A percentile compares a stretch with the other conserved stretches of the same genome.
phyloP scores from a whole-genome alignment of 768 basidiomycete species.

The Exsudoporus frostii region DNA sequence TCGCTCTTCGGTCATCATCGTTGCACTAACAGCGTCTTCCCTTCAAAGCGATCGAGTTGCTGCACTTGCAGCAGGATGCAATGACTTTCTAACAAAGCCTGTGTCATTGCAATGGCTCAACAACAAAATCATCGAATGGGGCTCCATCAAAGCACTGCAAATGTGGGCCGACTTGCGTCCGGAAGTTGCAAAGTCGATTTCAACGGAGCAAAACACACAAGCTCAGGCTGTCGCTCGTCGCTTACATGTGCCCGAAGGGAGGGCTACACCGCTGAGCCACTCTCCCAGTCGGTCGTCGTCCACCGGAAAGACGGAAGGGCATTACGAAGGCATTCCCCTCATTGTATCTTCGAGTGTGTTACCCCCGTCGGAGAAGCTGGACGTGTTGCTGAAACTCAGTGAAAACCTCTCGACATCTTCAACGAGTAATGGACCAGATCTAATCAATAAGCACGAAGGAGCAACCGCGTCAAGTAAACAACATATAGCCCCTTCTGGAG shows the following conservation, averaged over 20 bases:
- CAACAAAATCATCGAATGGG: slow-evolving; percentile 99
- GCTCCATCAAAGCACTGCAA: slow-evolving; percentile 90
- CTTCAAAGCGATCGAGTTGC: slow-evolving; percentile 93
- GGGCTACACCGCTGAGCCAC: slow-evolving; percentile 34
- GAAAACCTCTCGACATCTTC: slow-evolving; percentile 19
- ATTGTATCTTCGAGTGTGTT: slow-evolving; percentile 14
- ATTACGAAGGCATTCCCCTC: slow-evolving; percentile 17
- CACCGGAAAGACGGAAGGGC: slow-evolving; percentile 22
- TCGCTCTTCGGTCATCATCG: slow-evolving; percentile 94
- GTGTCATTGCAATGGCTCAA: slow-evolving; percentile 94
- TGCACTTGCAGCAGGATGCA: slow-evolving; percentile 97
- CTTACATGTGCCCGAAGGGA: slow-evolving; percentile 48
- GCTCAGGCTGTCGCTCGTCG: slow-evolving; percentile 46
- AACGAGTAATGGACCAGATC: neutral
- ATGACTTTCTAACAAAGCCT: slow-evolving; percentile 97
- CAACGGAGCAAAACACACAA: slow-evolving; percentile 44
- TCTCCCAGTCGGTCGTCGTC: slow-evolving; percentile 41
- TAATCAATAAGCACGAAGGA: slow-evolving; percentile 18
- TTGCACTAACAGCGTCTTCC: slow-evolving; percentile 96
- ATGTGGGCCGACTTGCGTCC: slow-evolving; percentile 87
- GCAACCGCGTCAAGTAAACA: slow-evolving; percentile 27
- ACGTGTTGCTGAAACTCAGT: slow-evolving; percentile 24
- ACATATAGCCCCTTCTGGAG: neutral
- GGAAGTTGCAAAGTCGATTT: slow-evolving; percentile 48
- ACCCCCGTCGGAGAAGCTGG: slow-evolving; percentile 21